Base-by-base conservation (phyloP, 1,284 basidiomycete genomes). In the Cryptococcus depauperatus region DNA sequence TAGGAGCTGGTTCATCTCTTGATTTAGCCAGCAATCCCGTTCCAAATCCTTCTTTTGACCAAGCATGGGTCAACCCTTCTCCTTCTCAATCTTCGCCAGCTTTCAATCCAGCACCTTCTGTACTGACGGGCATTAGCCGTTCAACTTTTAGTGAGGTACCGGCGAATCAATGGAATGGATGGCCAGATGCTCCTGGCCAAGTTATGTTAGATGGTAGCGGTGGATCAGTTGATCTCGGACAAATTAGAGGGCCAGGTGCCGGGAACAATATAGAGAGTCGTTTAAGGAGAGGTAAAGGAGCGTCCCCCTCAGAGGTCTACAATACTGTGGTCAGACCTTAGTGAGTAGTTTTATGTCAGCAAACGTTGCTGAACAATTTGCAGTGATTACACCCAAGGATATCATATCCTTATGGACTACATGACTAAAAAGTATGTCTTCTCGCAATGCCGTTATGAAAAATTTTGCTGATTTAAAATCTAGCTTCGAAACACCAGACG, bases 401-500 rank as follows among this genome's bases (percentile, higher is more conserved):
- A 93, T 67, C 91, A 93, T 66, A 85, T 85, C 66, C 74, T 95
- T 58, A 93, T 95, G 85, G 85, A 88, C 71, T 85, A 89, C 68
- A 75, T 95, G 43, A 83, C 83, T 38, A 79, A 78, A 57, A 79
- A 86, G 85, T 90, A 41, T 39, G 70, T 56, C 60, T 51, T 10
- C 13, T 37, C 16, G 1, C 14, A 19, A 6, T 23, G 3, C 16
- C 8, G 27, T 30, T n/a, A 23, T 19, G n/a, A 27, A 14, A 22
- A 19, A 16, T 30, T 26, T 1, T 34, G 18, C 52, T 54, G 56
- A 56, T 58, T n/a, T n/a, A 61, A 64, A 64, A 59, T 66, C 21
- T 71, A 91, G 87, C 55, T 97, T 95, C 70, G 89, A 93, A 62
- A 95, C 96, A 74, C 85, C 85, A 62, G 91, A 96, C 59, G 90